phyloP scores from a whole-genome alignment of 1,284 basidiomycete species.

The Naganishia liquefaciens region DNA sequence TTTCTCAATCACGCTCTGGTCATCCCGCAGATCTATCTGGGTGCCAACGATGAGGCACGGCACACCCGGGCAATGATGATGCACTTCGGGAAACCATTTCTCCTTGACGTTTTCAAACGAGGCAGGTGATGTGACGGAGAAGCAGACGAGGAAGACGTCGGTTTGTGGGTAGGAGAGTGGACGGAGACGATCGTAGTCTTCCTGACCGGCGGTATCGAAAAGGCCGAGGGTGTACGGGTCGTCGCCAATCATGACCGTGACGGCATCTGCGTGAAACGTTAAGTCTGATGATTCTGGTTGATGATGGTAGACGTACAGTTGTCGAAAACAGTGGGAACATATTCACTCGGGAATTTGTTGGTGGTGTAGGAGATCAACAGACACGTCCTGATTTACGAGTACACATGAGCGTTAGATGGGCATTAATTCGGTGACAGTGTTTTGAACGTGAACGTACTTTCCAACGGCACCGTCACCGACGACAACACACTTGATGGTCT shows the following conservation, averaged over 20 bases:
- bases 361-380: slow-evolving; percentile 99
- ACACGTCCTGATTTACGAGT: slow-evolving; percentile 70
- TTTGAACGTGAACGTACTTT: slow-evolving; percentile 61
- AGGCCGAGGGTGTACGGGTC: slow-evolving; percentile 98
- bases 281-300: background rate
- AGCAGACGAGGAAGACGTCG: slow-evolving; percentile 99
- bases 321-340: slow-evolving; percentile 84
- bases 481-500: slow-evolving; percentile 97
- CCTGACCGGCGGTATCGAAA: slow-evolving; percentile 99
- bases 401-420: slow-evolving; percentile 8
- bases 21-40: slow-evolving; percentile 95
- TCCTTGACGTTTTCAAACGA: slow-evolving; percentile 99
- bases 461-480: slow-evolving; percentile 99
- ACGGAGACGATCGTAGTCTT: slow-evolving; percentile 98
- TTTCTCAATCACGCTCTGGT: slow-evolving; percentile 90
- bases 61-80: slow-evolving; percentile 99
- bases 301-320: slow-evolving; percentile 54
- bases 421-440: slow-evolving; percentile 32
- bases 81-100: slow-evolving; percentile 99
- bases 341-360: slow-evolving; percentile 98
- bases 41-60: slow-evolving; percentile 99
- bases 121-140: slow-evolving; percentile 96
- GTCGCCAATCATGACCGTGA: slow-evolving; percentile 99
- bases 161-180: slow-evolving; percentile 99
- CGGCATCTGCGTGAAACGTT: slow-evolving; percentile 68